Percentiles rank a stretch among this genome's conserved stretches.
Evolutionary conservation across 306 rosid genomes (phyloP).

Genomic region (Sicyos edulis): DNA sequence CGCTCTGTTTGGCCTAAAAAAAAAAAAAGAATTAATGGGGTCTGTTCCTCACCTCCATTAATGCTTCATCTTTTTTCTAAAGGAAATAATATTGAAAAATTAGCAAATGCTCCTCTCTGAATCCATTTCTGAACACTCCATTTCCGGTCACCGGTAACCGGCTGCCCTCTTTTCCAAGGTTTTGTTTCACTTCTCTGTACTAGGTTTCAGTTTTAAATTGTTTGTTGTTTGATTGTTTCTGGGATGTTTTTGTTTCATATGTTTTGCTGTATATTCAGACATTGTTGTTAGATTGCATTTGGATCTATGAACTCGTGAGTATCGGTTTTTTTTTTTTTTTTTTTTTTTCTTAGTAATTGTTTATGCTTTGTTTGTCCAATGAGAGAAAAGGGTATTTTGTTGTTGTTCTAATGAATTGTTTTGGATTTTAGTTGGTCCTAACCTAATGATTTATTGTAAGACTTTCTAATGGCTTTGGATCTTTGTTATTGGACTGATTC

Average conservation of each 20-base stretch:
- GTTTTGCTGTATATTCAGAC: background rate
- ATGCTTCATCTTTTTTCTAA: background rate
- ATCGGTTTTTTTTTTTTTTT: background rate
- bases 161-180: background rate
- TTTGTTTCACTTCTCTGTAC: background rate
- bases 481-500: background rate
- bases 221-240: background rate
- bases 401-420: background rate
- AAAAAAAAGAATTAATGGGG: background rate
- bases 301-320: background rate
- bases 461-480: background rate
- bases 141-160: conserved; percentile 15
- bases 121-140: background rate
- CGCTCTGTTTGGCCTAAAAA: background rate
- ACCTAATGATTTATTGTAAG: background rate
- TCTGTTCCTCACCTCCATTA: background rate
- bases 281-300: background rate
- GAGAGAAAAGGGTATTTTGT: background rate
- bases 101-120: conserved; percentile 7
- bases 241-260: background rate
- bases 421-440: background rate
- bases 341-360: no score
- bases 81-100: conserved; percentile 12
- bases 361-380: background rate
- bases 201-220: background rate